Percentiles rank a stretch among this genome's conserved stretches.
Evolutionary conservation across 768 basidiomycete species (phyloP).

Genomic region (Podaxis sp.): DNA sequence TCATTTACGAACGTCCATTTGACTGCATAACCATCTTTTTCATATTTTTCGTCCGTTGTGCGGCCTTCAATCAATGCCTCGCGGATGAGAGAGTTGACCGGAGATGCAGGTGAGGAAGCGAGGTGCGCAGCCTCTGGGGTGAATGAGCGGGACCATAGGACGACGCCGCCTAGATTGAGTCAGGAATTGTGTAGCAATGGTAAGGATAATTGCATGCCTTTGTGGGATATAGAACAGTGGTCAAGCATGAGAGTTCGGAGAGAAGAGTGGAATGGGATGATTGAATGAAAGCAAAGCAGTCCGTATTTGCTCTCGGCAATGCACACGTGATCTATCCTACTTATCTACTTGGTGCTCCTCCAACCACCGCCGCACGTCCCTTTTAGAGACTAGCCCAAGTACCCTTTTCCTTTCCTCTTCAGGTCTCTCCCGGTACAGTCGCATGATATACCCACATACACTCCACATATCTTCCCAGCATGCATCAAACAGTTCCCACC

Average conservation of each 20-base stretch:
- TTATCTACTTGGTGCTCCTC: slow-evolving; percentile 44
- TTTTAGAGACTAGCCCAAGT: slow-evolving; percentile 68
- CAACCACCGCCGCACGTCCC: slow-evolving; percentile 81
- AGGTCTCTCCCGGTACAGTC: slow-evolving; percentile 64
- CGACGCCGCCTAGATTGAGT: slow-evolving; percentile 69
- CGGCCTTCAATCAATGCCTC: slow-evolving; percentile 92
- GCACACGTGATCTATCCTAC: slow-evolving; percentile 11
- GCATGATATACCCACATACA: slow-evolving; percentile 82
- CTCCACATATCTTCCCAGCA: slow-evolving; percentile 86
- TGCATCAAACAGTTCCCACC: slow-evolving; percentile 96
- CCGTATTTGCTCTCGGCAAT: background rate
- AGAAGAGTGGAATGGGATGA: background rate
- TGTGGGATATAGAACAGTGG: slow-evolving; percentile 93
- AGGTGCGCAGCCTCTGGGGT: slow-evolving; percentile 80
- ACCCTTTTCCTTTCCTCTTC: slow-evolving; percentile 44
- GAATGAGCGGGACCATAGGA: slow-evolving; percentile 94
- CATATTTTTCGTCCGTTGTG: slow-evolving; percentile 78
- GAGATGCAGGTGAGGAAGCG: slow-evolving; percentile 70
- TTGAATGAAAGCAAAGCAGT: background rate
- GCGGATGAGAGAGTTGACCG: slow-evolving; percentile 85
- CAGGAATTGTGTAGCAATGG: background rate
- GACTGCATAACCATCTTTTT: slow-evolving; percentile 92
- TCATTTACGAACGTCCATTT: slow-evolving; percentile 96
- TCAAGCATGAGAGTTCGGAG: slow-evolving; percentile 67
- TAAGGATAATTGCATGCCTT: slow-evolving; percentile 48